Percentiles rank a stretch among this genome's conserved stretches.
Conservation (phyloP, 2,329 filamentous ascomycete genomes). For the Knufia fluminis region DNA sequence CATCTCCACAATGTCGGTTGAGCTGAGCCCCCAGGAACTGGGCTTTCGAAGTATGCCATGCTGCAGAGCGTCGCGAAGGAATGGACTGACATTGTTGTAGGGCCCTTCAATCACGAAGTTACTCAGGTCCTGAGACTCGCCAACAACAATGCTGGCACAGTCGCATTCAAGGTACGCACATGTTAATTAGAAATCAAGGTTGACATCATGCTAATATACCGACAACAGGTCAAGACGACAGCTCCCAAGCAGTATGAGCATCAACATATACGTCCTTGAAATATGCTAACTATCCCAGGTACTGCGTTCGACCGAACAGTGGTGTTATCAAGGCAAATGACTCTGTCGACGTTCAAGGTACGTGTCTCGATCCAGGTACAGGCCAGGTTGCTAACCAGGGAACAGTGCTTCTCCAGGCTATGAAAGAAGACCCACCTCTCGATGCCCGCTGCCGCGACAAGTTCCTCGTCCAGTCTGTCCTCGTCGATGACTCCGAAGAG, state of each 20-base stretch:
- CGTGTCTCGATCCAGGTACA: slow-evolving; percentile 11
- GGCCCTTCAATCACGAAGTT: slow-evolving; percentile 56
- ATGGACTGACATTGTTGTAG: slow-evolving; percentile 32
- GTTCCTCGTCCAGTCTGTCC: slow-evolving; percentile 89
- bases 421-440: slow-evolving; percentile 84
- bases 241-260: slow-evolving; percentile 87
- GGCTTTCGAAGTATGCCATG: slow-evolving; percentile 68
- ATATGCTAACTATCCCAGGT: slow-evolving; percentile 48
- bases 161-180: slow-evolving; percentile 51
- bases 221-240: slow-evolving; percentile 83
- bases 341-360: slow-evolving; percentile 88
- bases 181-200: slow-evolving; percentile 7
- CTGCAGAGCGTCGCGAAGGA: slow-evolving; percentile 13
- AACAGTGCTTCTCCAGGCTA: slow-evolving; percentile 85
- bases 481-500: slow-evolving; percentile 74
- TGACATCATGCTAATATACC: slow-evolving; percentile 21
- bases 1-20: slow-evolving; percentile 68
- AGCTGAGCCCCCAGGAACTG: slow-evolving; percentile 84
- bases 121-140: slow-evolving; percentile 51
- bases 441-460: slow-evolving; percentile 94
- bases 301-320: slow-evolving; percentile 95
- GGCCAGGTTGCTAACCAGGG: slow-evolving; percentile 10
- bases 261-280: no score
- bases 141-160: slow-evolving; percentile 49
- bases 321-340: slow-evolving; percentile 86